Conservation (phyloP, 192 early-diverging fungal species). For the Coemansia sp. region DNA sequence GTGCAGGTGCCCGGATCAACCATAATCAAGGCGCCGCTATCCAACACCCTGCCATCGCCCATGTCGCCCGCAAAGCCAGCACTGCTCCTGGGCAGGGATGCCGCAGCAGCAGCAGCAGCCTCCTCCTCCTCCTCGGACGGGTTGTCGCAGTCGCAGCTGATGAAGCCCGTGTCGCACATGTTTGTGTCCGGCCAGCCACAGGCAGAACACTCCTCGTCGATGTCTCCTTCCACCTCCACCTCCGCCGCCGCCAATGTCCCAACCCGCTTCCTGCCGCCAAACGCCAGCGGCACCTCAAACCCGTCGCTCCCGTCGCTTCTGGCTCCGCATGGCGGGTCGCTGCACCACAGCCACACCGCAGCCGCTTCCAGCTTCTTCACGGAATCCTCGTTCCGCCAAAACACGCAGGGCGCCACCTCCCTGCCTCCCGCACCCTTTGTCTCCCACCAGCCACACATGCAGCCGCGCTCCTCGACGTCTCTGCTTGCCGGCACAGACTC, state of each 20-base stretch:
- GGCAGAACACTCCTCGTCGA: background rate
- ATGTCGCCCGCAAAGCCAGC: background rate
- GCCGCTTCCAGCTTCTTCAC: background rate
- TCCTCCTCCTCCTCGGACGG: slow-evolving; percentile 14
- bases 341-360: slow-evolving; percentile 1
- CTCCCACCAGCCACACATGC: background rate
- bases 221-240: slow-evolving; percentile 7
- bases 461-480: background rate
- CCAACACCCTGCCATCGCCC: slow-evolving; percentile 6
- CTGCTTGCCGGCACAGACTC: background rate
- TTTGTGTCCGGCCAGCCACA: background rate
- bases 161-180: slow-evolving; percentile 36
- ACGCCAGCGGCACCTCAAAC: background rate
- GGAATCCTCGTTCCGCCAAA: background rate
- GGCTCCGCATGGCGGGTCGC: background rate
- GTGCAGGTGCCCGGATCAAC: slow-evolving; percentile 4
- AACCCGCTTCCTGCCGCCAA: background rate
- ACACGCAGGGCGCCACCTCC: background rate
- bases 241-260: slow-evolving; percentile 3
- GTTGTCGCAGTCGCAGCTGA: slow-evolving; percentile 39
- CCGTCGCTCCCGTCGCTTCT: background rate
- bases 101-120: background rate
- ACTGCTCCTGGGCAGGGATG: background rate
- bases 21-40: background rate
- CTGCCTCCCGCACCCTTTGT: background rate